phyloP scores from a whole-genome alignment of 208 protist genomes.

The Leishmania major region DNA sequence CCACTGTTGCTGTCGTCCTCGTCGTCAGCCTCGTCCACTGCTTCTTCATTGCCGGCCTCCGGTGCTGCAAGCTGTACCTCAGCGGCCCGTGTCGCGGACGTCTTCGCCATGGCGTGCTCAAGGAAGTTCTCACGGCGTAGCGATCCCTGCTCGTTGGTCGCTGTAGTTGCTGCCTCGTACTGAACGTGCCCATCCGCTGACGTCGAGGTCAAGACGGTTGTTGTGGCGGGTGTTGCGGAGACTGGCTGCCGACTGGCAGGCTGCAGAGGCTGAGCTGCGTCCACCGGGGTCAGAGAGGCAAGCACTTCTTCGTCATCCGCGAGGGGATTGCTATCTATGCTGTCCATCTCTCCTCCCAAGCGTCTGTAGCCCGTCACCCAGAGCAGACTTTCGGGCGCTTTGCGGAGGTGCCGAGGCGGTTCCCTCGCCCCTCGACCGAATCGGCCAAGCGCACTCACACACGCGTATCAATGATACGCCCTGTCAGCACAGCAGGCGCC shows the following conservation, averaged over 20 bases:
- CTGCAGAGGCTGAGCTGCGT: background rate
- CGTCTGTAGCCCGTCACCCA: no score
- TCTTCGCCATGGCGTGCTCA: background rate
- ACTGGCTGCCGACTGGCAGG: background rate
- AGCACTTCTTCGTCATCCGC: constrained; percentile 24
- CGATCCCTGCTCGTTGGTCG: background rate
- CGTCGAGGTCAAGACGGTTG: background rate
- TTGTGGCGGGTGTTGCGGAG: background rate
- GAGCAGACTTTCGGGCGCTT: background rate
- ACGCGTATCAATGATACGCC: background rate
- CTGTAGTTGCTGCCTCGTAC: background rate
- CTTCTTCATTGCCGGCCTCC: background rate
- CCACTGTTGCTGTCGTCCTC: constrained; percentile 7
- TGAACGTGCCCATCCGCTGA: background rate
- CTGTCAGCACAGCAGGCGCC: background rate
- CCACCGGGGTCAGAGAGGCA: background rate
- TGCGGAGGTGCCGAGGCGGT: background rate
- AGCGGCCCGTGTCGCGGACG: background rate
- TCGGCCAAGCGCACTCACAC: background rate
- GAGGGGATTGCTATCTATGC: constrained; percentile 3
- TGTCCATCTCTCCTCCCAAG: background rate
- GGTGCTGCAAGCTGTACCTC: background rate
- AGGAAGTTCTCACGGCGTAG: background rate
- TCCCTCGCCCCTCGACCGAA: background rate
- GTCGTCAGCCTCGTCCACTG: background rate